Base-by-base conservation (phyloP, 768 basidiomycete species). In the Serendipita sp. region DNA sequence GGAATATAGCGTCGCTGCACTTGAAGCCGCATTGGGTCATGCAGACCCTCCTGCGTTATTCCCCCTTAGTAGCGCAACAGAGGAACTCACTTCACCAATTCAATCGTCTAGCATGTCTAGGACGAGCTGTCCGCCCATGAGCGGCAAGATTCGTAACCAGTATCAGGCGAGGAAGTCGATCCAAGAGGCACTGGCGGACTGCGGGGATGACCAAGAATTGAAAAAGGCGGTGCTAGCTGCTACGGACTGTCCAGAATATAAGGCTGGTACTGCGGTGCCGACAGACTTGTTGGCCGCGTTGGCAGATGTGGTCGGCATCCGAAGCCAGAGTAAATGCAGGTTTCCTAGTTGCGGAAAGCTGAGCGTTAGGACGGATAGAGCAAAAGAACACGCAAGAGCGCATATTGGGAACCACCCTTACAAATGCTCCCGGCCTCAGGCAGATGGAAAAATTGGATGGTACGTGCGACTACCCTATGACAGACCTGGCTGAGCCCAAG, bases 141-240 rank as follows among this genome's bases (percentile, higher is more conserved):
- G 23, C 1, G 55, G 55, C 23, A 60, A 60, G 55, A 60, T 60
- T 23, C 55, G 55, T 3, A 60, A 60, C 55, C 55, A 60, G 55
- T 60, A 27, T 36, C 23, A 31, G 55, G 55, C 55, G 10, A 23
- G 55, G 23, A 60, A 60, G 55, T 18, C 55, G 55, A 34, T 60
- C 16, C 27, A 60, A n/a, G 55, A 60, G 27, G 55, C 55, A 34
- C n/a, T 60, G n/a, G 55, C 55, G 55, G 55, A 60, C 33, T 60
- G 55, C 31, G 55, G 55, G 31, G 55, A 60, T n/a, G 55, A 60
- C n/a, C 8, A 18, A n/a, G 55, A 29, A 34, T 36, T 60, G 55
- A 23, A n/a, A 36, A 60, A 60, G 55, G 23, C 27, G 16, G 55
- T 60, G 23, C 15, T 27, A n/a, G 8, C 33, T 60, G 55, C 55